These are phyloP conservation scores for Guadua angustifolia DNA, from an alignment of 176 grass and related monocot genomes.

Conservation along the genomic window DNA sequence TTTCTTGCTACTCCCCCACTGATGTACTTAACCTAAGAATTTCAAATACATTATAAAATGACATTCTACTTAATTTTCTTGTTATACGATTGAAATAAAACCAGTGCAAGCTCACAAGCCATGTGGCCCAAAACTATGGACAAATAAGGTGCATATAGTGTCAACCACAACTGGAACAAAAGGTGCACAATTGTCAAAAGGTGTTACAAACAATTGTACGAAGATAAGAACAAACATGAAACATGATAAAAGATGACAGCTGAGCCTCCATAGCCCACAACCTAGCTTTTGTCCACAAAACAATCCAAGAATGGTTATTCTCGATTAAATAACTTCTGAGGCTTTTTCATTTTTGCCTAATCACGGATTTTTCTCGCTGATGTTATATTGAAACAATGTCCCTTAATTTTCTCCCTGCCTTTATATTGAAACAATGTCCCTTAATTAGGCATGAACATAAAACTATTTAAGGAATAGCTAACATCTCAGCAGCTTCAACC, in stretches of 20 bases:
- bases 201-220: background rate
- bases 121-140: background rate
- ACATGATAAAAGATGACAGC: background rate
- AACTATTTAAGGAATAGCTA: background rate
- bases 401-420: too few relatives aligned
- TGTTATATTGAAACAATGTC: background rate
- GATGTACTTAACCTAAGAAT: constrained; percentile 72
- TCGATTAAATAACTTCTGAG: constrained; percentile 3
- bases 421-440: background rate
- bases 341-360: background rate
- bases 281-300: constrained; percentile 1
- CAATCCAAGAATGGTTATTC: background rate
- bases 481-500: background rate
- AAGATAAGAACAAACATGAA: background rate
- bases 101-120: constrained; percentile 2
- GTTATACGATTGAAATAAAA: constrained; percentile 20
- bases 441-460: background rate
- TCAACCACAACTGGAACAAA: background rate
- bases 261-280: constrained; percentile 1
- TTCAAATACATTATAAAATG: constrained; percentile 30
- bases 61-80: constrained; percentile 1
- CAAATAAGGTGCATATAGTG: background rate
- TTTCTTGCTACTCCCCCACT: constrained; percentile 90
- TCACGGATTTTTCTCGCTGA: background rate
- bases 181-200: background rate